These are phyloP conservation scores for Lyophyllum shimeji DNA, from an alignment of 768 basidiomycete species.

Conservation along the genomic window DNA sequence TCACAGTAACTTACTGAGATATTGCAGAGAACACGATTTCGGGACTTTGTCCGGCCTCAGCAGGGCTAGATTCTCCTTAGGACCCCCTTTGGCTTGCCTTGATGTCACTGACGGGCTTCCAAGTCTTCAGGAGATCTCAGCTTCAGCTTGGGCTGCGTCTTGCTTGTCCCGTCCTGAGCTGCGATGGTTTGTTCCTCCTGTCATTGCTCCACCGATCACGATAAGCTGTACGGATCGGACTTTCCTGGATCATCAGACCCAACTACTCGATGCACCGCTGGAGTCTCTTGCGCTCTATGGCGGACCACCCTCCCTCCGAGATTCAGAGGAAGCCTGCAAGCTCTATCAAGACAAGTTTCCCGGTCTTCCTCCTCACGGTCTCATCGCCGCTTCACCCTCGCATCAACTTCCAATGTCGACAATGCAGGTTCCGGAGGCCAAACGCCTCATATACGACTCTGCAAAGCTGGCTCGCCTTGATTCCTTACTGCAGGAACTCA, in stretches of 20 bases:
- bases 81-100: conserved; percentile 28
- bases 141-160: conserved; percentile 65
- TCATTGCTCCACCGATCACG: conserved; percentile 79
- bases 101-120: conserved; percentile 46
- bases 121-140: conserved; percentile 59
- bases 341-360: conserved; percentile 53
- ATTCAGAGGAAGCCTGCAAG: conserved; percentile 52
- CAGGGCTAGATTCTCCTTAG: conserved; percentile 34
- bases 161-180: conserved; percentile 78
- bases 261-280: conserved; percentile 63
- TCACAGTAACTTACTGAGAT: conserved; percentile 2
- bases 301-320: conserved; percentile 62
- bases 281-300: conserved; percentile 84
- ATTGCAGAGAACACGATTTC: conserved; percentile 55
- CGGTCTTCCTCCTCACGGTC: conserved; percentile 61
- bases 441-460: conserved; percentile 93
- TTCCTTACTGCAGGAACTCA: conserved; percentile 85
- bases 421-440: conserved; percentile 94
- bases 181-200: conserved; percentile 85
- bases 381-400: conserved; percentile 62
- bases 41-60: conserved; percentile 34
- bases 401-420: conserved; percentile 78
- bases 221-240: conserved; percentile 73
- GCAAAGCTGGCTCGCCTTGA: conserved; percentile 94
- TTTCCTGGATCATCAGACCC: conserved; percentile 71